phyloP scores from a whole-genome alignment of 2,329 filamentous ascomycete species.

The Scytalidium sp. region DNA sequence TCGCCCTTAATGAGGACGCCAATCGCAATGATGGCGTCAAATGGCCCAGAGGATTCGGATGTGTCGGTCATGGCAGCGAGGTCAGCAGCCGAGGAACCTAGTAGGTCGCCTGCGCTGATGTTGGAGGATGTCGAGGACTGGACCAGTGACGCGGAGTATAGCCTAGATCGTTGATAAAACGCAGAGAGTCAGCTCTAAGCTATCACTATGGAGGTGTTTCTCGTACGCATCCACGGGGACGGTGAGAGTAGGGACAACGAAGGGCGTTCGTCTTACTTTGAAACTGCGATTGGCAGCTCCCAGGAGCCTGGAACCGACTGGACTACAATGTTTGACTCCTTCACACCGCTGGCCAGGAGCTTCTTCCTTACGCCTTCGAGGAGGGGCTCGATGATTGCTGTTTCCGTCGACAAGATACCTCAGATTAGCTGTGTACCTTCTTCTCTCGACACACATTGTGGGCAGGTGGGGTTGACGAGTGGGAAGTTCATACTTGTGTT shows the following conservation, averaged over 20 bases:
- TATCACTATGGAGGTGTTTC: not conserved
- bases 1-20: conserved; percentile 97
- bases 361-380: conserved; percentile 76
- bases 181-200: not conserved
- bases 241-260: not conserved
- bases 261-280: conserved; percentile 17
- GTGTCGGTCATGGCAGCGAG: conserved; percentile 49
- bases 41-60: conserved; percentile 55
- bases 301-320: conserved; percentile 92
- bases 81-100: conserved; percentile 66
- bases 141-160: conserved; percentile 83
- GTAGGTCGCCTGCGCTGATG: conserved; percentile 68
- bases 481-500: conserved; percentile 48
- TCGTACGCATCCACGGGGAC: not conserved
- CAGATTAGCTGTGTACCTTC: not conserved
- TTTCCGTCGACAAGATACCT: conserved; percentile 16
- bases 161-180: conserved; percentile 42
- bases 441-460: too few relatives aligned
- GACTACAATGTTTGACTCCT: conserved; percentile 81
- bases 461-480: not conserved
- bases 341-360: conserved; percentile 76
- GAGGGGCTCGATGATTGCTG: conserved; percentile 79
- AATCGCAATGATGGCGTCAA: conserved; percentile 93
- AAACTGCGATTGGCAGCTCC: conserved; percentile 88
- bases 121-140: conserved; percentile 66